Evolutionary conservation across 441 rosid genomes (phyloP), one percentile per base, ranked within the genome.

Genomic region (Erodium texanum): DNA sequence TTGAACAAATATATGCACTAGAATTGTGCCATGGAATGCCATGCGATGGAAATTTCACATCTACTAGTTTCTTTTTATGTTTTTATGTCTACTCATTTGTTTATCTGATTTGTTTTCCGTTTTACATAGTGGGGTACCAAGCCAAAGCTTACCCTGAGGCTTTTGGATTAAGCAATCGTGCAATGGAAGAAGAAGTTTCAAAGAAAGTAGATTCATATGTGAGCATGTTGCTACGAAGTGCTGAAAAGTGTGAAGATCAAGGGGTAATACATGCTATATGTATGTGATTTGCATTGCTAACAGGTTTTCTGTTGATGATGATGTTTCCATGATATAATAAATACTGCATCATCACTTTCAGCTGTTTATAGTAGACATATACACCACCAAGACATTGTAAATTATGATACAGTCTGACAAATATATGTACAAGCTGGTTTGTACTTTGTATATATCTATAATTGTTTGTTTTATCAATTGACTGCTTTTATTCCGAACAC

Each of bases 81-180:
- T 23, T 2, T 3, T 6, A n/a, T 14, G 27, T 22, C 18, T 52
- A 36, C 34, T 20, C 18, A 29, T 66, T 32, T 50, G 2, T 12
- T 62, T 50, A 50, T 23, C 11, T 34, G 9, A 3, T 71, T 64
- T 70, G 66, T 2, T 7, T 10, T 5, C 45, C 11, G 48, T 68
- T 78, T 80, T 76, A 68, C 68, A 24, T 27, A 87, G 87, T 87
- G 89, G 89, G 87, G 67, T 83, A 79, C 73, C 81, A 76, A 8
- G n/a, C 74, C 43, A 80, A 70, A 74, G 76, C 76, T 38, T 68
- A 71, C n/a, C 61, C 78, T 0, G 85, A 81, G 20, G 64, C 75
- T 19, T 79, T 80, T 27, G 81, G 79, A 56, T 68, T 78, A 15
- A 83, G 81, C 54, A 11, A 32, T 3, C 80, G 84, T 3, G 82